Percentiles rank a stretch among this genome's conserved stretches.
Conservation (phyloP, 1,284 basidiomycete genomes). For the Athelia psychrophila region DNA sequence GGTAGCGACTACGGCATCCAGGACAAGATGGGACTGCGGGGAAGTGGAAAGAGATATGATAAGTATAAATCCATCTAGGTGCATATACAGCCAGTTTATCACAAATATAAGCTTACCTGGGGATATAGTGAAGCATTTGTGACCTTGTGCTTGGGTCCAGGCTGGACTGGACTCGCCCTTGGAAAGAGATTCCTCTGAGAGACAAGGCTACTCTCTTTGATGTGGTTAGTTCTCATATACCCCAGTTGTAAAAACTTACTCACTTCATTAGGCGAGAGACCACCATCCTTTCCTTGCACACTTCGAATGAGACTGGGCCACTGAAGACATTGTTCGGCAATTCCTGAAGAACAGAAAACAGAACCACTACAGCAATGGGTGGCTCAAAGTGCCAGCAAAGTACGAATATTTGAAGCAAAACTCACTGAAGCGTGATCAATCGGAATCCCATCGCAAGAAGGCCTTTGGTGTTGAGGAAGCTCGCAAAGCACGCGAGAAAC, state of each 20-base stretch:
- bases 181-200: conserved; percentile 3
- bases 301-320: conserved; percentile 19
- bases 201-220: conserved; percentile 10
- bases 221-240: conserved; percentile 8
- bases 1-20: too few relatives aligned
- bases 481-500: too few relatives aligned
- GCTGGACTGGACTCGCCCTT: conserved; percentile 8
- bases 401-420: conserved; percentile 9
- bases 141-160: conserved; percentile 6
- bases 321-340: conserved; percentile 14
- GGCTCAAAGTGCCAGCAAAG: conserved; percentile 7
- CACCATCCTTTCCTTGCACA: conserved; percentile 10
- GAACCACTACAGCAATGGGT: conserved; percentile 2
- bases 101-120: too few relatives aligned
- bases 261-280: conserved; percentile 8
- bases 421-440: conserved; percentile 5
- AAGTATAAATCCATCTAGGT: too few relatives aligned
- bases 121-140: conserved; percentile 6
- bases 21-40: too few relatives aligned
- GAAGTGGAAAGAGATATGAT: too few relatives aligned
- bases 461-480: too few relatives aligned
- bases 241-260: not conserved
- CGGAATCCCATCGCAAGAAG: too few relatives aligned
- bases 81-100: too few relatives aligned
- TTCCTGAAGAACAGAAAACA: conserved; percentile 12